Percentiles rank a stretch among this genome's conserved stretches.
Evolutionary conservation across 176 grass and related monocot genomes (phyloP).

Genomic region (maize (Zea mays)): Zm-B73-REFERENCE-NAM-5.0 NC_050098.1:198832001-198832500

Average conservation of each 20-base stretch:
- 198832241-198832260: not conserved
- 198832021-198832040: constrained; percentile 36
- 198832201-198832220: constrained; percentile 8
- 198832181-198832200: not conserved
- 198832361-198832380: not conserved
- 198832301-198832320: not conserved
- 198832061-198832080: constrained; percentile 20
- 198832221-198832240: constrained; percentile 4
- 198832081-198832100: constrained; percentile 17
- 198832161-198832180: not conserved
- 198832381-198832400: constrained; percentile 13
- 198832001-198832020: constrained; percentile 24
- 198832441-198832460: constrained; percentile 6
- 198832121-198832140: constrained; percentile 21
- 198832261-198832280: not conserved
- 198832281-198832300: not conserved
- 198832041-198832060: constrained; percentile 21
- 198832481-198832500: not conserved
- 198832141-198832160: not conserved
- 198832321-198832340: not conserved
- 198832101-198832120: constrained; percentile 13
- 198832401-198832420: constrained; percentile 3
- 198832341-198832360: not conserved
- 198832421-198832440: not conserved
- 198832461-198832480: constrained; percentile 3